Conservation (phyloP, 495 filamentous ascomycete species). For the Astrothelium macrocarpum region DNA sequence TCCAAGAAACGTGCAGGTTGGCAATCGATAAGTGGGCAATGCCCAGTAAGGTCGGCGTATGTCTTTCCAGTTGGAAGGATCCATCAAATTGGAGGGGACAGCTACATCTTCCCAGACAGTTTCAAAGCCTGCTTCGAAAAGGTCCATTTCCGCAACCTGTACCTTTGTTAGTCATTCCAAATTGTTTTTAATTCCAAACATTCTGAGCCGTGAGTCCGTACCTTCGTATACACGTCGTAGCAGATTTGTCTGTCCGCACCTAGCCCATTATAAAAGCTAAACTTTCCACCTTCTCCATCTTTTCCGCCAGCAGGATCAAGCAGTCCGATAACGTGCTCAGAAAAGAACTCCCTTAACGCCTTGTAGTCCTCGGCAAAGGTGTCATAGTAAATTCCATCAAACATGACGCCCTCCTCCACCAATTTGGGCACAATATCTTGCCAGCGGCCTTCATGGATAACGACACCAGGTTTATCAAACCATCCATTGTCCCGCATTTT, state of each 20-base stretch:
- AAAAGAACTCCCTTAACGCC: slow-evolving; percentile 79
- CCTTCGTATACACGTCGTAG: slow-evolving; percentile 89
- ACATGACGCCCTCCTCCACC: slow-evolving; percentile 56
- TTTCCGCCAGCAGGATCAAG: slow-evolving; percentile 43
- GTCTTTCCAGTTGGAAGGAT: slow-evolving; percentile 70
- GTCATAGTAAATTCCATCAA: slow-evolving; percentile 95
- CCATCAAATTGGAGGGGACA: slow-evolving; percentile 45
- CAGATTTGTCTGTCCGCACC: slow-evolving; percentile 86
- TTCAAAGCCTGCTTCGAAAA: slow-evolving; percentile 85
- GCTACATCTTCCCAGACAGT: slow-evolving; percentile 71
- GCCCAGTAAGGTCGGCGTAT: slow-evolving; percentile 83
- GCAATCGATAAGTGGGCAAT: slow-evolving; percentile 62
- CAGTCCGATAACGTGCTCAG: slow-evolving; percentile 70
- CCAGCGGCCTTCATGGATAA: slow-evolving; percentile 67
- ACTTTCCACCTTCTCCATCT: slow-evolving; percentile 46
- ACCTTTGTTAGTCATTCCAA: too few relatives aligned
- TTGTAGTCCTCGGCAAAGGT: slow-evolving; percentile 91
- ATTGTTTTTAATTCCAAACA: not conserved
- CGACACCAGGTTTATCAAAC: slow-evolving; percentile 53
- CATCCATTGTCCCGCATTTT: slow-evolving; percentile 57
- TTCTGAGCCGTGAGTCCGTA: slow-evolving; percentile 11
- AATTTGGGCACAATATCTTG: slow-evolving; percentile 70
- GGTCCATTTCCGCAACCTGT: slow-evolving; percentile 75
- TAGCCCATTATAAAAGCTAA: slow-evolving; percentile 92
- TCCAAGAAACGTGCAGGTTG: slow-evolving; percentile 39